phyloP scores from a whole-genome alignment of 768 basidiomycete species.

The Tricholomella constricta region DNA sequence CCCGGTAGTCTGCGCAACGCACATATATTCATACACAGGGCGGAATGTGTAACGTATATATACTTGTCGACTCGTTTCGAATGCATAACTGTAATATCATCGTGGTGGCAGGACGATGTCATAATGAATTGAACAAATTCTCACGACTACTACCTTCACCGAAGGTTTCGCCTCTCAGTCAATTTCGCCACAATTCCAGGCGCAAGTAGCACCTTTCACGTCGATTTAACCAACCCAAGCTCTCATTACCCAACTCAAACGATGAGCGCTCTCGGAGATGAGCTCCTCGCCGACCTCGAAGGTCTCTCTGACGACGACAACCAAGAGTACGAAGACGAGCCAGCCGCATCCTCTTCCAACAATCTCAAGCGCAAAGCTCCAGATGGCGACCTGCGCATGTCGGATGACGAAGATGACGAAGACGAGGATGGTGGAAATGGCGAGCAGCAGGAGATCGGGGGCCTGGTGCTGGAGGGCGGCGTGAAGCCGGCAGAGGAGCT shows the following conservation, averaged over 20 bases:
- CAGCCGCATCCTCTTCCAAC: slow-evolving; percentile 29
- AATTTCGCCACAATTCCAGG: too few species aligned
- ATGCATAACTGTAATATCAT: too few species aligned
- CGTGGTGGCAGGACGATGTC: too few species aligned
- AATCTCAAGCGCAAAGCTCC: slow-evolving; percentile 66
- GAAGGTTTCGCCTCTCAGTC: too few species aligned
- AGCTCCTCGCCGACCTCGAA: slow-evolving; percentile 90
- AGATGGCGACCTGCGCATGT: slow-evolving; percentile 57
- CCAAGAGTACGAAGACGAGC: slow-evolving; percentile 40
- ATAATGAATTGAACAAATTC: too few species aligned
- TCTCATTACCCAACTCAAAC: neutral
- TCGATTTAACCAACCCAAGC: too few species aligned
- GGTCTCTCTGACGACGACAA: slow-evolving; percentile 74
- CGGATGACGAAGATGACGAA: slow-evolving; percentile 54
- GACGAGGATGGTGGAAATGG: slow-evolving; percentile 47
- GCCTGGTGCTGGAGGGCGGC: slow-evolving; percentile 82
- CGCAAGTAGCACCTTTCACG: too few species aligned
- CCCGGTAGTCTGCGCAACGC: too few species aligned
- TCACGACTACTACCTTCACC: too few species aligned
- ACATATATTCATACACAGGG: too few species aligned
- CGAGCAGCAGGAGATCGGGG: slow-evolving; percentile 47
- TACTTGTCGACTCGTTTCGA: too few species aligned
- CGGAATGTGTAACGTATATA: too few species aligned
- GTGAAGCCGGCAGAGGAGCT: slow-evolving; percentile 94
- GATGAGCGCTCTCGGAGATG: slow-evolving; percentile 88